Base-by-base conservation (phyloP, 1,139 yeast genomes). In the Taiozyma onychis region DNA sequence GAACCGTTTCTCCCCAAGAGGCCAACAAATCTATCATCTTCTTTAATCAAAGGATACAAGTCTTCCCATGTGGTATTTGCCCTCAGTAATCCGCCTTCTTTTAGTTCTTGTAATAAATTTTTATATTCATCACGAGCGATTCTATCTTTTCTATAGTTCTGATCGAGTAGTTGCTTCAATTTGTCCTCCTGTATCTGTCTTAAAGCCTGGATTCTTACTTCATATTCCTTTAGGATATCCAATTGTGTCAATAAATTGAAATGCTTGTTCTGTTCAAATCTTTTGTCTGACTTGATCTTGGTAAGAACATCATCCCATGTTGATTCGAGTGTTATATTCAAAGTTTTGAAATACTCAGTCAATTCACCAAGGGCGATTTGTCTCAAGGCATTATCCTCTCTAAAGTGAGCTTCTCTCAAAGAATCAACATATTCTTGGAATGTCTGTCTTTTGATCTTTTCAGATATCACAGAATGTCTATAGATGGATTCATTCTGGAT, bases 1-100 rank as follows among this genome's bases (percentile, higher is more conserved):
- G 97, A 89, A 0, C 97, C 97, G 43, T 80, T 75, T 52, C 91
- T 76, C 0, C 96, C 96, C 53, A 90, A 76, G 43, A 89, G 59
- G 24, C 77, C 81, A 16, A 77, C 64, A 61, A 85, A 89, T 18
- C 81, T 70, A 48, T 72, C 75, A 52, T 85, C 85, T 30, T 78
- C 76, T 56, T 80, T 81, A 2, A 90, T 61, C 3, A 64, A 52
- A 0, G 78, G 72, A 39, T 79, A 72, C 7, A 88, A 63, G 27
- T 82, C 83, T 49, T 68, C 69, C 83, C 95, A 89, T 49, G 68
- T 72, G 1, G 88, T 73, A 48, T 75, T 77, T 3, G 86, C 81
- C 22, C 70, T 74, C 21, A 86, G 73, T n/a, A 63, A 56, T 1
- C 74, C 71, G n/a, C 67, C 56, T 1, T 65, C 65, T 3, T 66